Evolutionary conservation across 345 rosid genomes (phyloP).

Genomic region (Ailanthus altissimus): DNA sequence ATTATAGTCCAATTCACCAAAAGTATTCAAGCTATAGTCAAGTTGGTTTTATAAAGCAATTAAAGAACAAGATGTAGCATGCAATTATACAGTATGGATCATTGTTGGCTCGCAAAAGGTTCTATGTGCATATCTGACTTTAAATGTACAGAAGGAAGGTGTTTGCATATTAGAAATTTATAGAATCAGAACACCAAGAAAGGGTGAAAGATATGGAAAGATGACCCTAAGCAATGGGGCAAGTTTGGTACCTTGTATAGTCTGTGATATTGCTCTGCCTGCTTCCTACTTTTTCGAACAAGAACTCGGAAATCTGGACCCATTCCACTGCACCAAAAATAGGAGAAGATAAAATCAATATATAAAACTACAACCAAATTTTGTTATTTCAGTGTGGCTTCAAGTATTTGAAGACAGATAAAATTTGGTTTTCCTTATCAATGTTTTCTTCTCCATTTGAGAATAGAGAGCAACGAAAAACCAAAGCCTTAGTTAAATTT

Average conservation of each 20-base stretch:
- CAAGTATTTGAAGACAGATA: not conserved
- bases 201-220: too few relatives aligned
- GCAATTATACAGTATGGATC: not conserved
- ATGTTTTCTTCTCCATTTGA: not conserved
- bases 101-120: not conserved
- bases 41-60: not conserved
- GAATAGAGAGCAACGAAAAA: not conserved
- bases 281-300: constrained; percentile 94
- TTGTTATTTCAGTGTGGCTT: not conserved
- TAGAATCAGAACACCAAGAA: not conserved
- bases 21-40: not conserved
- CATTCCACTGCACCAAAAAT: constrained; percentile 71
- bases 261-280: constrained; percentile 82
- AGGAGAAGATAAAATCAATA: not conserved
- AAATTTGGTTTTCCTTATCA: not conserved
- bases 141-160: not conserved
- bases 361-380: not conserved
- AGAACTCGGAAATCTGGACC: constrained; percentile 96
- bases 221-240: not conserved
- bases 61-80: not conserved
- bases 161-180: not conserved
- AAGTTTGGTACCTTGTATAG: constrained; percentile 61
- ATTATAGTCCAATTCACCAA: not conserved
- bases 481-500: not conserved
- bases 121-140: not conserved